These are phyloP conservation scores for Suhomyces pyralidae DNA, from an alignment of 805 yeast genomes.

Conservation along the genomic window DNA sequence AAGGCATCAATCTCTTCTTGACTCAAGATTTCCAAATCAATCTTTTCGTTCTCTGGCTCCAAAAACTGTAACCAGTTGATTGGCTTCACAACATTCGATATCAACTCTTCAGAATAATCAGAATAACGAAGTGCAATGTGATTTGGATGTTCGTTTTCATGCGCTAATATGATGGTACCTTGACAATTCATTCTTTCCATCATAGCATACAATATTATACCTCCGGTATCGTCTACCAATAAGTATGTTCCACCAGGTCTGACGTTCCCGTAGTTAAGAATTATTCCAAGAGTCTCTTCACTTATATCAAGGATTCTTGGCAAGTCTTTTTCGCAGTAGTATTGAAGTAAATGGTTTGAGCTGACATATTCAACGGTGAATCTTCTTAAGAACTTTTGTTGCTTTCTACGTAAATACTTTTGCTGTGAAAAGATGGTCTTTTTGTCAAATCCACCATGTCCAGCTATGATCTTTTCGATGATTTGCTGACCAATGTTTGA, in stretches of 20 bases:
- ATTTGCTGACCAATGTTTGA: constrained; percentile 68
- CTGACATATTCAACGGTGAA: constrained; percentile 80
- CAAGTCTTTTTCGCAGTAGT: constrained; percentile 74
- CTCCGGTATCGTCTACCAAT: constrained; percentile 92
- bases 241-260: constrained; percentile 88
- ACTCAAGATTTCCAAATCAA: constrained; percentile 45
- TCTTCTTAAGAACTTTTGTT: constrained; percentile 82
- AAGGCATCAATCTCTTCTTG: constrained; percentile 53
- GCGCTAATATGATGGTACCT: constrained; percentile 65
- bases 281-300: constrained; percentile 75
- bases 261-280: constrained; percentile 76
- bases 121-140: constrained; percentile 65
- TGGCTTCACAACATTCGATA: constrained; percentile 57
- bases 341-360: constrained; percentile 66
- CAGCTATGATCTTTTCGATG: constrained; percentile 74
- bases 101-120: constrained; percentile 54
- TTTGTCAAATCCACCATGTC: constrained; percentile 83
- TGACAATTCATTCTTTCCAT: constrained; percentile 88
- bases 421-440: constrained; percentile 89
- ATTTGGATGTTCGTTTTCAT: constrained; percentile 93
- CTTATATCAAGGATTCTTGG: constrained; percentile 74
- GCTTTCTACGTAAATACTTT: constrained; percentile 87
- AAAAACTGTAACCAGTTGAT: constrained; percentile 77
- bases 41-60: constrained; percentile 65
- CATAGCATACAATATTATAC: constrained; percentile 79